Base-by-base conservation (phyloP, 192 early-diverging fungal genomes). In the Podila epigama region DNA sequence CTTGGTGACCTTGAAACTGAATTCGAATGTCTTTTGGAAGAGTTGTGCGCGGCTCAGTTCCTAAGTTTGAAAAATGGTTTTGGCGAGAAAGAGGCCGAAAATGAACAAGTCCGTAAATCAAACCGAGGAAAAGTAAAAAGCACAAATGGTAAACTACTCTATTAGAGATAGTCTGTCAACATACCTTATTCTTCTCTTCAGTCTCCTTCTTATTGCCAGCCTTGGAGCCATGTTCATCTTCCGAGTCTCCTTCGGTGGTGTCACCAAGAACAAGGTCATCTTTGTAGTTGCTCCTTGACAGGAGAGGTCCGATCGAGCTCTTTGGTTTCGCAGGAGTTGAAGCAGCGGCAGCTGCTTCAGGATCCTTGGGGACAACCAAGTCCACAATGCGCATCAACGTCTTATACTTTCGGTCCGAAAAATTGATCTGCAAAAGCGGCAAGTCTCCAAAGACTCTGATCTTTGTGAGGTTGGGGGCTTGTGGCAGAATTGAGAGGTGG, bases 321-420 rank as follows among this genome's bases (percentile, higher is more conserved):
- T 80, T 64, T 40, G 66, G 48, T 34, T 58, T 65, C 54, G 60
- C 53, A 1, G 52, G 54, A 6, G 73, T 35, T 57, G 71, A 42
- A 15, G 55, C 32, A 34, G 68, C 35, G 36, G 62, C 63, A 15
- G 68, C 58, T 32, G 44, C 58, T 33, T 69, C 80, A 9, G 58
- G 62, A 41, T 56, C 71, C 69, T 68, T 71, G 51, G 73, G 81
- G 34, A 86, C 81, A 22, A 95, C 87, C 40, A 91, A 80, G 44
- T 93, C 91, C 22, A 92, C 85, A 60, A 93, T 89, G 18, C 72
- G 81, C 95, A 96, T 97, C 7, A 97, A 83, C 1, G 89, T 88
- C 64, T 92, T 90, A 86, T 97, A 97, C 75, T 99, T 99, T 56
- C 89, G 84, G 78, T 99, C 95, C 0, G 96, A 97, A 33, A 99